phyloP scores from a whole-genome alignment of 2,329 filamentous ascomycete genomes.

The Pseudogymnoascus sp. region DNA sequence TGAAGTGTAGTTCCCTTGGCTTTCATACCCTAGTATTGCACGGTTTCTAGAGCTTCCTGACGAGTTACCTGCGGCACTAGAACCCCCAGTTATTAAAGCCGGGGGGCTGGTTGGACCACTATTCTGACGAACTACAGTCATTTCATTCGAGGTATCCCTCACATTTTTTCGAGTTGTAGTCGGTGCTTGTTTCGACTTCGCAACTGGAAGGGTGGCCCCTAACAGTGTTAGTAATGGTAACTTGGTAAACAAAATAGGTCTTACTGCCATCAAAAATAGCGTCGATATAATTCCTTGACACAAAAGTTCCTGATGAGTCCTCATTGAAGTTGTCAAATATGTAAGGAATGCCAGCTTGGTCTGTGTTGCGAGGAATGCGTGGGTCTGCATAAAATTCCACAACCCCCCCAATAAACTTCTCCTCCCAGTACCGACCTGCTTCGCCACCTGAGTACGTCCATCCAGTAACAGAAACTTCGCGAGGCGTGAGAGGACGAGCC shows the following conservation, averaged over 20 bases:
- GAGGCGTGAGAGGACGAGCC: too few relatives aligned
- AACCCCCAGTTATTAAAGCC: too few relatives aligned
- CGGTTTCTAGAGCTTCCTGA: neutral
- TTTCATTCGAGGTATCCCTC: too few relatives aligned
- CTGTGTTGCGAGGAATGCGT: neutral
- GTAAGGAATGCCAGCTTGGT: neutral
- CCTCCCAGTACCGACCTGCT: neutral
- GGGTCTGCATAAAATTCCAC: neutral
- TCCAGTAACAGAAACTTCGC: too few relatives aligned
- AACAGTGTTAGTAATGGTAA: too few relatives aligned
- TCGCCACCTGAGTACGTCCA: too few relatives aligned
- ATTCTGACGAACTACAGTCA: too few relatives aligned
- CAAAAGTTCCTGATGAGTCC: neutral
- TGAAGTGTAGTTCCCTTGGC: neutral
- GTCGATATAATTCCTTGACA: neutral
- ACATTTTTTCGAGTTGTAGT: too few relatives aligned
- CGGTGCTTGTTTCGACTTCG: too few relatives aligned
- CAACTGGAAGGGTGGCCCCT: too few relatives aligned
- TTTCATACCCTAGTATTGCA: neutral
- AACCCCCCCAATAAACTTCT: neutral
- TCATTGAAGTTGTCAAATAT: neutral
- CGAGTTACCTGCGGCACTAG: neutral
- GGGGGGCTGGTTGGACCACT: too few relatives aligned
- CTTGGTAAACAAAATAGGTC: too few relatives aligned
- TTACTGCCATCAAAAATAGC: neutral